Evolutionary conservation across 2,329 filamentous ascomycete genomes (phyloP), one percentile per base, ranked within the genome.

Genomic region (Exophiala xenobiotica): DNA sequence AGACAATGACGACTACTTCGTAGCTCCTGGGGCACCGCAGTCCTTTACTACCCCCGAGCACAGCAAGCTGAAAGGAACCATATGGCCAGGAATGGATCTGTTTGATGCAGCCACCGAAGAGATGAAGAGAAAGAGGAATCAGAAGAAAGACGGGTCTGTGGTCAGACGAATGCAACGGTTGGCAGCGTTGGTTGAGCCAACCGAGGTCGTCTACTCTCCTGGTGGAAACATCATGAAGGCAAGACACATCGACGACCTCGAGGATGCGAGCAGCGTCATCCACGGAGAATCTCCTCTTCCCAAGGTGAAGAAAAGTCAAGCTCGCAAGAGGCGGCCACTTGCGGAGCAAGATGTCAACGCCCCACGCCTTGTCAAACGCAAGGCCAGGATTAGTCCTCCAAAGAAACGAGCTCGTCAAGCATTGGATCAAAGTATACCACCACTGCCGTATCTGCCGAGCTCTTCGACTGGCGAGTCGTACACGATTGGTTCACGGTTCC

Each of bases 71-170:
- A 78, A 77, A 57, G 75, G 75, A 1, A 65, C 75, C 14, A 59
- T 71, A 27, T 78, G 73, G 72, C 75, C 75, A 20, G 75, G 75
- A 16, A 78, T 78, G 75, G 71, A 73, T 54, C 65, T 78, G 23
- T 78, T 78, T 56, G 75, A 78, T 61, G 74, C 75, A 23, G 75
- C 75, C 11, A 75, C 74, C 0, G 65, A 70, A 49, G 69, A 74
- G 46, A 76, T 75, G 70, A 72, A 69, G 55, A 69, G 71, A 37
- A 74, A 70, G 53, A 71, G 75, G 33, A 78, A 78, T 50, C 75
- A 78, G 60, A 77, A 75, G 59, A 78, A 78, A 55, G 74, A 77
- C 39, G 67, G 66, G 9, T 70, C 66, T 24, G 67, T 73, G 19
- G 46, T 78, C 40, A 73, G 66, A 56, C 68, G 66, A 55, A 75